A percentile compares a stretch with the other conserved stretches of the same genome.
Evolutionary conservation across 495 filamentous ascomycete species (phyloP).

Genomic region (Ascobolus immersus): DNA sequence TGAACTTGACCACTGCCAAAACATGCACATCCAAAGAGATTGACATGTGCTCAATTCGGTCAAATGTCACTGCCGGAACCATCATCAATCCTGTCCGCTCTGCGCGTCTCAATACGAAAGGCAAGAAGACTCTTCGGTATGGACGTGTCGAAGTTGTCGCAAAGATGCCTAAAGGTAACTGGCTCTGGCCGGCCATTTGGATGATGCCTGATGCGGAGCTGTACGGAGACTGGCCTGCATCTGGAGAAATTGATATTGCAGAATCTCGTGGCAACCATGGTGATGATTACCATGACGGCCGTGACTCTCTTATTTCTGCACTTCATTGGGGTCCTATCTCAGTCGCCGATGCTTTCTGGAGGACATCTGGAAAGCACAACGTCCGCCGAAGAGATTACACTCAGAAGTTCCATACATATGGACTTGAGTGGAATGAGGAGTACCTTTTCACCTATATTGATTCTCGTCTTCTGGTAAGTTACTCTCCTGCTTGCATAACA

Average conservation of each 20-base stretch:
- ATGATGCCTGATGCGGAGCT: constrained; percentile 51
- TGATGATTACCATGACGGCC: constrained; percentile 46
- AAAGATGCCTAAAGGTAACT: constrained; percentile 48
- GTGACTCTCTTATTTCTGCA: constrained; percentile 56
- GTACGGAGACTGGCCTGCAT: constrained; percentile 54
- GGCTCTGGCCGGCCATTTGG: constrained; percentile 84
- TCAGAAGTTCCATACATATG: constrained; percentile 42
- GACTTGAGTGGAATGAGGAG: constrained; percentile 66
- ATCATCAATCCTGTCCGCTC: constrained; percentile 61
- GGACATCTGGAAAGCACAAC: constrained; percentile 45
- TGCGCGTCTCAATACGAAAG: constrained; percentile 47
- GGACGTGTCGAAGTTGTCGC: constrained; percentile 60
- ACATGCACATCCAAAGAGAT: constrained; percentile 34
- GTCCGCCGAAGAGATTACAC: constrained; percentile 55
- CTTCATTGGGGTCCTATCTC: constrained; percentile 55
- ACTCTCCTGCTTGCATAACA: not conserved
- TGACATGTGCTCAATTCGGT: constrained; percentile 36
- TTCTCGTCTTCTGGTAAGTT: no score
- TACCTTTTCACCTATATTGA: constrained; percentile 75
- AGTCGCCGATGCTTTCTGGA: constrained; percentile 43
- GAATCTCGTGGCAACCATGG: constrained; percentile 62
- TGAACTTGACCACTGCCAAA: constrained; percentile 33
- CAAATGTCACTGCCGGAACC: constrained; percentile 40
- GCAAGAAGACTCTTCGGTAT: constrained; percentile 45
- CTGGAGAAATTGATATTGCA: constrained; percentile 67